Conservation (phyloP, 2,329 filamentous ascomycete species). For the Cladosporium sp. region DNA sequence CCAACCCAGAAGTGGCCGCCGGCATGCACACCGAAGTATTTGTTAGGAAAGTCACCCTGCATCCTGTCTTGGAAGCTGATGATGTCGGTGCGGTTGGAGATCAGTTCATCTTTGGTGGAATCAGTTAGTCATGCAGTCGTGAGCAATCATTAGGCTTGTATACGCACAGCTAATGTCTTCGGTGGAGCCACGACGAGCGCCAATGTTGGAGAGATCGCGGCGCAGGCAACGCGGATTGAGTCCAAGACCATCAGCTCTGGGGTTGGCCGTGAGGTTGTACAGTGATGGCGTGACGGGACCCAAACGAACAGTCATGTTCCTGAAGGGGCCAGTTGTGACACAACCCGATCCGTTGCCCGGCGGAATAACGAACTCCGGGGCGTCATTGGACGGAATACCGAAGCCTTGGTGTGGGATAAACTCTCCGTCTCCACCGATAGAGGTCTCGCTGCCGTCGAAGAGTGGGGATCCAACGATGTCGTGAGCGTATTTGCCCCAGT, state of each 20-base stretch:
- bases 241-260: slow-evolving; percentile 24
- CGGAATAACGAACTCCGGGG: slow-evolving; percentile 31
- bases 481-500: slow-evolving; percentile 45
- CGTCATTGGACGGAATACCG: slow-evolving; percentile 12
- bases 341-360: slow-evolving; percentile 50
- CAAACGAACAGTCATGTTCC: slow-evolving; percentile 39
- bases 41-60: slow-evolving; percentile 19
- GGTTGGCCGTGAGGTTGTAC: slow-evolving; percentile 24
- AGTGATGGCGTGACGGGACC: slow-evolving; percentile 43
- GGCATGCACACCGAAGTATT: slow-evolving; percentile 34
- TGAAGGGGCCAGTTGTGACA: slow-evolving; percentile 46
- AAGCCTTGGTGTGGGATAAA: slow-evolving; percentile 35
- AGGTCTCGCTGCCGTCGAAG: slow-evolving; percentile 50
- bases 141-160: background rate
- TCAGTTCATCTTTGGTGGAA: slow-evolving; percentile 11
- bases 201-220: slow-evolving; percentile 30
- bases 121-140: background rate
- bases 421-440: slow-evolving; percentile 28
- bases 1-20: slow-evolving; percentile 42
- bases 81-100: slow-evolving; percentile 17
- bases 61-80: slow-evolving; percentile 22
- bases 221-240: slow-evolving; percentile 32
- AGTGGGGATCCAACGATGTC: slow-evolving; percentile 44
- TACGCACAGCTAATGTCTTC: slow-evolving; percentile 15
- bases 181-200: slow-evolving; percentile 11